Evolutionary conservation across 2,329 filamentous ascomycete species (phyloP), one percentile per base, ranked within the genome.

Genomic region (Exserohilum turcica): DNA sequence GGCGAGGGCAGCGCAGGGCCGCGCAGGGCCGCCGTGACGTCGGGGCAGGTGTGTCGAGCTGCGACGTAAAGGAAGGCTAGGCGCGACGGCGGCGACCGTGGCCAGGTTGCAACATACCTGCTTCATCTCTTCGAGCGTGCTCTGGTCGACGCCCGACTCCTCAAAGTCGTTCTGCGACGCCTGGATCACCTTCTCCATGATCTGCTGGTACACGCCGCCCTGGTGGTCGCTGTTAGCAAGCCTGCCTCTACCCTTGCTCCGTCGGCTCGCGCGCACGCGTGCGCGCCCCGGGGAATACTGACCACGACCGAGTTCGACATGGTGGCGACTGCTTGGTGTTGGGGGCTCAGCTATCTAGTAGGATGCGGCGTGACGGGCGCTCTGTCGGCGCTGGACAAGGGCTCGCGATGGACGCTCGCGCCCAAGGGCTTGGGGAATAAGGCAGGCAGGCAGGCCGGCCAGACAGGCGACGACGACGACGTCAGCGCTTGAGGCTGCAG

Each of bases 151-250:
- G 67, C 94, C 94, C 66, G 89, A 91, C 78, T 99, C 94, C 76
- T 99, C 94, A 74, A 99, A 97, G 77, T 97, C 94, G 71, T 93
- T 90, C 71, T 90, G 85, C 70, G 93, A 97, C 64, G 74, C 72
- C 43, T 68, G 63, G 54, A 80, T 73, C 56, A 81, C 79, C 67
- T 90, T 89, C 66, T 93, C 88, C 76, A 97, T 91, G 73, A 99
- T 92, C 78, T 94, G 91, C 76, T 87, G 82, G 77, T 97, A 99
- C 70, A 97, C 88, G 63, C 80, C 78, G 69, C 94, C 94, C 80
- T 74, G 45, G 55, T 52, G 24, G 60, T 66, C 54, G 65, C 64
- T 59, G 68, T 74, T 57, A 73, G 72, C 67, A 59, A 49, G 51
- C 43, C 50, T 59, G 47, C 57, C 50, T 45, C 56, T 52, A 48